Evolutionary conservation across 1,284 basidiomycete species (phyloP), one percentile per base, ranked within the genome.

Genomic region (Microbotryomycetes sp.): DNA sequence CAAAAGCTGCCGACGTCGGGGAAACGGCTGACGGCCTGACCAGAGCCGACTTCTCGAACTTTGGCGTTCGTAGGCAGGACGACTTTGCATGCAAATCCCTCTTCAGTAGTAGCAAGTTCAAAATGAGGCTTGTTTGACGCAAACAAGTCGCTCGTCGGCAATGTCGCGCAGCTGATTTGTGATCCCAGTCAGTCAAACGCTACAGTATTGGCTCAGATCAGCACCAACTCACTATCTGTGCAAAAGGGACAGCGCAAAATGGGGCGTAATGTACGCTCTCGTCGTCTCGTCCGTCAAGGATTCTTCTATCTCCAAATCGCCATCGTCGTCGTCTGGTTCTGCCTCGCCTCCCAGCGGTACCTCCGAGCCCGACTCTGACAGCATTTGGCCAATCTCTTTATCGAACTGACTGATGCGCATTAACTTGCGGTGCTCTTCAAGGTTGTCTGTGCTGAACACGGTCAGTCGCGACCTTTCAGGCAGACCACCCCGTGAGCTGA

Each of bases 131-230:
- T n/a, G 45, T n/a, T 24, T 26, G 31, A 4, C 46, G 3, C 51
- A 56, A 57, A 61, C 5, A 30, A 51, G 48, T 61, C 60, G 5
- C 55, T 53, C 11, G 23, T 29, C 1, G 60, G 60, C 16, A 61
- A 52, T 5, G 60, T 53, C 7, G 21, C n/a, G 28, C 56, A 49
- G 52, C 59, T 60, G 53, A 2, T 3, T 28, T 11, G 29, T 5
- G 26, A 26, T 23, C 7, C 4, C 23, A 23, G 30, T 53, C 5
- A 53, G 31, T 41, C 21, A 28, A 51, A 23, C n/a, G n/a, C n/a
- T n/a, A n/a, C n/a, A n/a, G n/a, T n/a, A n/a, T n/a, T n/a, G n/a
- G n/a, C n/a, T n/a, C n/a, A n/a, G n/a, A n/a, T n/a, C n/a, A n/a
- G n/a, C n/a, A 11, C 35, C 35, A 3, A 47, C 54, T 18, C 50